Evolutionary conservation across 805 yeast genomes (phyloP), one percentile per base, ranked within the genome.

Genomic region (Cyberlindnera nakhonratchasimensis): DNA sequence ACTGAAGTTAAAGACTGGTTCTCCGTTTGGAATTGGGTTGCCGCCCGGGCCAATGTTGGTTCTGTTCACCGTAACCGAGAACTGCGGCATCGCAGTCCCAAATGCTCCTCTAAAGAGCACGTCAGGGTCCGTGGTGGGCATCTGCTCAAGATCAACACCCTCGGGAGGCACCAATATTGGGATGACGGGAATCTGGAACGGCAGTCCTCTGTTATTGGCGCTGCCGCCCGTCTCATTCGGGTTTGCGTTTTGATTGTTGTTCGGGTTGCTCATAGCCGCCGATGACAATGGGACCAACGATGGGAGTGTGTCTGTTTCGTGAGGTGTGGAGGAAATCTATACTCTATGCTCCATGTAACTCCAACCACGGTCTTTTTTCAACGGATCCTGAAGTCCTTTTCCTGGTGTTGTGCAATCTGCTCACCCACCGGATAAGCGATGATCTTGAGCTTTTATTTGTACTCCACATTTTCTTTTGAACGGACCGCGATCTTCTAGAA

Each of bases 101-200:
- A 50, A 40, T 7, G 48, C 51, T 1, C 54, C 54, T 34, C 54
- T 50, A 37, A 50, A 50, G 10, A 50, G 45, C 4, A 47, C 52
- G 29, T 50, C 54, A 4, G 50, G 44, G 21, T 43, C 48, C 1
- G 34, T 37, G 18, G 50, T 21, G 8, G 46, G 47, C 3, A 49
- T 30, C 34, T 43, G 50, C 23, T 49, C 45, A 3, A 49, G 43
- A 28, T 40, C 33, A 21, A 39, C 40, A 3, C 46, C 49, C 7
- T 35, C 35, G 12, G 44, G 47, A 5, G 45, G 40, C 13, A 43
- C 36, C 11, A 47, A 19, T 11, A 47, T 26, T 7, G 48, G 48
- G 12, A 38, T 31, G 2, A 37, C 26, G 4, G 26, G 36, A 9
- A 21, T 14, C 28, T 33, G 36, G 6, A 28, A n/a, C 14, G 45